Base-by-base conservation (phyloP, 345 rosid genomes). In the Isatis tinctoria region DNA sequence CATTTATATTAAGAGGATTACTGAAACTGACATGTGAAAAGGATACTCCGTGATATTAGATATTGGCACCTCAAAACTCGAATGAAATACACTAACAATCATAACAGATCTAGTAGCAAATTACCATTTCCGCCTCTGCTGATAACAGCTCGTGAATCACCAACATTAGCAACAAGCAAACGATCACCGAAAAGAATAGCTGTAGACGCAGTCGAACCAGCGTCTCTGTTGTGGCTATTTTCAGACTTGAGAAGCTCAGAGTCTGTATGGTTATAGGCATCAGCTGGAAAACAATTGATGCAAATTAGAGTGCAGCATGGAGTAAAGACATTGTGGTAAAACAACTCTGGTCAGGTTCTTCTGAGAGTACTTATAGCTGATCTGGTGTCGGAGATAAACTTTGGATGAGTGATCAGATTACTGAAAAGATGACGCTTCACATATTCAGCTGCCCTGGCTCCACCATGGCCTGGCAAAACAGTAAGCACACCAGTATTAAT, bases 171-270 rank as follows among this genome's bases (percentile, higher is more conserved):
- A 79, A 94, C 97, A 17, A 91, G 85, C 65, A 94, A 79, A 63
- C 97, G 96, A 39, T 90, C 86, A 35, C 98, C 96, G 62, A 94
- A 83, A 4, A 95, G 90, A 54, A 95, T 81, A 67, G 98, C 98
- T 7, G 98, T 94, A 44, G 98, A 94, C 35, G 99, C 99, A 75
- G 97, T 95, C 28, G 99, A 95, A 77, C 99, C 99, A 80, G 97
- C 99, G 81, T 92, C 99, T 75, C 97, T 75, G 20, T 83, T 85
- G 85, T 94, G 96, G 77, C 77, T 90, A 74, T 87, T 85, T 74
- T 95, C 99, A 10, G 92, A 90, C 77, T 88, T 90, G 40, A 95
- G 83, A 74, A 94, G 86, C 79, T 95, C 99, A 0, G 93, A 79
- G 84, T 95, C 99, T 35, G 99, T 92, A 56, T 83, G 94, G 71